Conservation (phyloP, 179 eudicot genomes). For the Pouteria campechiana region DNA sequence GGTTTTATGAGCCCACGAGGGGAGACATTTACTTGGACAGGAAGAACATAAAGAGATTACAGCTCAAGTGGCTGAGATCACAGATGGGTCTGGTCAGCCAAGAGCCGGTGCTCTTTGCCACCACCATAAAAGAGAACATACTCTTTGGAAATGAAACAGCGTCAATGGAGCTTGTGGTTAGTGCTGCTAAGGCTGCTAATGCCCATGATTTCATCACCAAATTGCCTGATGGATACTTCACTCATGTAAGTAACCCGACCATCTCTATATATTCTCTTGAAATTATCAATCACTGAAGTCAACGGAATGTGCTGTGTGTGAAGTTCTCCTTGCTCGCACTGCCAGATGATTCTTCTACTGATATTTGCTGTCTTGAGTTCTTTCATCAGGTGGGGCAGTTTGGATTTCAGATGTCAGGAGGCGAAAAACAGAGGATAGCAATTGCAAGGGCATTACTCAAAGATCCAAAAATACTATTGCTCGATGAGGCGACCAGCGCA, state of each 20-base stretch:
- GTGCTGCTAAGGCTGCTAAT: conserved; percentile 34
- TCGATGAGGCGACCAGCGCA: conserved; percentile 39
- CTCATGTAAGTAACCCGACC: conserved; percentile 19
- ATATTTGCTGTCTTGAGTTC: background rate
- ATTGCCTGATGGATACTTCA: conserved; percentile 25
- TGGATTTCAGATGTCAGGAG: conserved; percentile 35
- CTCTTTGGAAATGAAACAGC: conserved; percentile 35
- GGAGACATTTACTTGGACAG: conserved; percentile 47
- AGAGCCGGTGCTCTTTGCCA: conserved; percentile 39
- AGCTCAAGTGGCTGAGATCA: conserved; percentile 42
- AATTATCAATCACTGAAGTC: background rate
- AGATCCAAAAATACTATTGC: conserved; percentile 28
- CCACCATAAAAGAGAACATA: conserved; percentile 33
- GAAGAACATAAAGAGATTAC: conserved; percentile 20
- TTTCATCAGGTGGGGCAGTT: conserved; percentile 23
- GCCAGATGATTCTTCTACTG: background rate
- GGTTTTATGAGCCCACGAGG: conserved; percentile 37
- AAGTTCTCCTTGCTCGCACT: too few relatives aligned
- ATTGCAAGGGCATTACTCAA: conserved; percentile 26
- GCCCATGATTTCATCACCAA: conserved; percentile 30
- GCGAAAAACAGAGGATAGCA: conserved; percentile 30
- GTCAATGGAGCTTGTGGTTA: conserved; percentile 17
- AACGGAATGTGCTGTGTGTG: background rate
- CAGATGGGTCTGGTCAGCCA: conserved; percentile 44
- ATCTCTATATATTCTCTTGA: background rate